Evolutionary conservation across 2,329 filamentous ascomycete genomes (phyloP), one percentile per base, ranked within the genome.

Genomic region (Claviceps fusiformis): DNA sequence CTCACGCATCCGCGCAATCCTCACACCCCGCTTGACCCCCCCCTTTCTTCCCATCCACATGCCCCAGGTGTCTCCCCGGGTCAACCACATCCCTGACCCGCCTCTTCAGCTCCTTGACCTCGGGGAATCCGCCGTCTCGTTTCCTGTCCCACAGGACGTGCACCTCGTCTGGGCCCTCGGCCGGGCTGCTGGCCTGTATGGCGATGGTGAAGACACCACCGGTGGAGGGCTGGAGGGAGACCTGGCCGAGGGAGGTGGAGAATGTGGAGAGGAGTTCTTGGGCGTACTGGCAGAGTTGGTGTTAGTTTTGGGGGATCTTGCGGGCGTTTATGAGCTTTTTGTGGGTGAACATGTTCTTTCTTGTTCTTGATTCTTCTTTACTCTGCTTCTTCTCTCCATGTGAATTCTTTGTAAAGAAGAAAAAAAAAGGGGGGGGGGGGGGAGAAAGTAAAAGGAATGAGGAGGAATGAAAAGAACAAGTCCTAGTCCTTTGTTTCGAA

Each of bases 201-300:
- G 84, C 78, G 13, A 97, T 84, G 27, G 81, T 77, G 65, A 97
- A 98, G 2, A 87, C 75, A 0, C 93, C 92, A 19, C 92, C 90
- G 0, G 89, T 95, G 15, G 83, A 77, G 0, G 93, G 93, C 60
- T 95, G 82, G 8, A 98, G 79, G 17, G 92, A 83, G 10, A 97
- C 85, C 69, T 97, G 92, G 58, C 90, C 91, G 2, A 97, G 79
- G 48, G 82, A 77, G 1, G 83, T 88, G 54, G 82, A 81, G 73
- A 98, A 98, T 0, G 92, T 98, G 1, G 89, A 95, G 43, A 98
- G 82, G 48, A 98, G 83, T 70, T 97, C 93, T 76, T 97, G 93
- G 51, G 86, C 92, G 69, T 87, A 96, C 88, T 95, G 62, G 6
- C 1, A 19, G 39, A 5, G 50, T 33, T 33, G 7, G 50, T 24